Evolutionary conservation across 805 yeast species (phyloP), one percentile per base, ranked within the genome.

Genomic region (Myxozyma sirexii): DNA sequence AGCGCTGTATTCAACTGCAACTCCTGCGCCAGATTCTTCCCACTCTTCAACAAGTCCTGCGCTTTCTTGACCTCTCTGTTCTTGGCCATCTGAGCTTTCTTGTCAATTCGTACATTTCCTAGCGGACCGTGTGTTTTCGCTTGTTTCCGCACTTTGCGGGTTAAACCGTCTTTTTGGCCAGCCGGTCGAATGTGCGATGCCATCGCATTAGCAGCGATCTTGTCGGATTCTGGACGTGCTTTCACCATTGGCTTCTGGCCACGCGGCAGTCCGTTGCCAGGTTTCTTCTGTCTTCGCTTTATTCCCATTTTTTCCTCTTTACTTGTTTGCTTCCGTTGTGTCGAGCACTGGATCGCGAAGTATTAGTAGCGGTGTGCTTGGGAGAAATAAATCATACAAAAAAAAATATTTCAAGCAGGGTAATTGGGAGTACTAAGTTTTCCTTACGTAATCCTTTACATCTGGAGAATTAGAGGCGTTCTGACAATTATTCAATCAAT

Each of bases 1-100:
- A 92, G 80, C 2, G 97, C 90, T 65, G 82, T 86, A 73, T 93
- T 93, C 69, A 93, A 79, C 26, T 80, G 52, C 51, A 58, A n/a
- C 35, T 39, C 57, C 24, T 19, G 50, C 15, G 35, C 49, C 10
- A 45, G 29, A 15, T 26, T 35, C 63, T 60, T 63, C 59, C 69
- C 55, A 21, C 55, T 43, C 39, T 49, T 56, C 42, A 44, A 23
- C 31, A 49, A 61, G 44, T 56, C 56, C 39, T 51, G 43, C 38
- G 57, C 51, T 39, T 39, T 33, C 52, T 35, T 37, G 6, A 57
- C 51, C 1, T 54, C 49, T 21, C 49, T 37, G 27, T 59, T 63
- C 61, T 56, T 59, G 45, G 56, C 54, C 15, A 35, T 26, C 8
- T 44, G 38, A 12, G 48, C 44, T 17, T 54, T 17, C 37, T 61